phyloP scores from a whole-genome alignment of 2,329 filamentous ascomycete genomes.

The Aspergillus jensenii region DNA sequence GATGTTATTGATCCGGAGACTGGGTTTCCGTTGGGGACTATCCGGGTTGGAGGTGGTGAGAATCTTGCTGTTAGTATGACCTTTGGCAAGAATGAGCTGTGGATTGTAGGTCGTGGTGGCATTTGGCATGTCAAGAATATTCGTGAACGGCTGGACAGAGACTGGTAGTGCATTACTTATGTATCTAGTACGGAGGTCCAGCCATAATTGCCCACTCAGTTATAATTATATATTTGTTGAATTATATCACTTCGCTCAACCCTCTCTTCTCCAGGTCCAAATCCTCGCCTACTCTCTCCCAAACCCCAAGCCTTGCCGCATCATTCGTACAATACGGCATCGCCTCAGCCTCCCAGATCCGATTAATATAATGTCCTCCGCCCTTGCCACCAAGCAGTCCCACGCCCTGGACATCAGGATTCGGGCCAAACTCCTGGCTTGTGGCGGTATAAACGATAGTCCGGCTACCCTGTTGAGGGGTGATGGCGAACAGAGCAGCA shows the following conservation, averaged over 20 bases:
- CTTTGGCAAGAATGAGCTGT: constrained; percentile 13
- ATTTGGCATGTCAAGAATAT: constrained; percentile 14
- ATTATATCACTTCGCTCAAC: not conserved
- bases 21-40: constrained; percentile 11
- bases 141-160: constrained; percentile 7
- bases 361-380: constrained; percentile 6
- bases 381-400: not conserved
- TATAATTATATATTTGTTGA: not conserved
- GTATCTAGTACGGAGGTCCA: too few species aligned
- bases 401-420: not conserved
- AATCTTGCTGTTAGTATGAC: constrained; percentile 13
- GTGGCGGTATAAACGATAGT: constrained; percentile 7
- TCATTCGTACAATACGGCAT: constrained; percentile 4
- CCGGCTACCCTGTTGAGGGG: constrained; percentile 2
- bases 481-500: not conserved
- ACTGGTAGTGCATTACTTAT: constrained; percentile 4
- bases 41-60: constrained; percentile 13
- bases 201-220: too few species aligned
- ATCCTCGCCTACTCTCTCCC: not conserved
- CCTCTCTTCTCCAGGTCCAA: not conserved
- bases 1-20: constrained; percentile 14
- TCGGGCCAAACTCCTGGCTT: not conserved
- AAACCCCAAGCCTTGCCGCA: not conserved
- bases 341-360: not conserved
- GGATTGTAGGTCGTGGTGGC: constrained; percentile 16